These are phyloP conservation scores for Gryganskiella cystojenkinii DNA, from an alignment of 192 early-diverging fungal species.

Conservation along the genomic window DNA sequence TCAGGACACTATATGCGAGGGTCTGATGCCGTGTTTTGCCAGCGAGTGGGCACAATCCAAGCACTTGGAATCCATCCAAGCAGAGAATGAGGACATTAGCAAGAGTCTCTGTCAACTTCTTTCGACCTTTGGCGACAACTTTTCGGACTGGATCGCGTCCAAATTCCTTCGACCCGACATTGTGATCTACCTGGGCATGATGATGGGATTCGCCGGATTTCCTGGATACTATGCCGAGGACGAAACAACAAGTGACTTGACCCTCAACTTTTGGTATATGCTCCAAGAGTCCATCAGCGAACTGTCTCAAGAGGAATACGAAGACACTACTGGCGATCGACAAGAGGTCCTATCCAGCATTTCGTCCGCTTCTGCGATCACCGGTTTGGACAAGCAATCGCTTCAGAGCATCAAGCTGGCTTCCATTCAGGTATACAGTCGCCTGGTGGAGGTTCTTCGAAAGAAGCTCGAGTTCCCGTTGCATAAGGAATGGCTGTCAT, in stretches of 20 bases:
- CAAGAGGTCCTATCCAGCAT: conserved; percentile 26
- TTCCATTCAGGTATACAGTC: conserved; percentile 58
- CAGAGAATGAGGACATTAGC: conserved; percentile 62
- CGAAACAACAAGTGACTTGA: conserved; percentile 75
- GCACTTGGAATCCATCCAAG: conserved; percentile 52
- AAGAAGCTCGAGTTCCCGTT: conserved; percentile 68
- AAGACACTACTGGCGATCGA: conserved; percentile 21
- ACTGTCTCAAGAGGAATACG: conserved; percentile 35
- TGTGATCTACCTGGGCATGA: conserved; percentile 57
- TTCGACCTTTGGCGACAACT: conserved; percentile 67
- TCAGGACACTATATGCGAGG: conserved; percentile 54
- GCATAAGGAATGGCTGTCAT: conserved; percentile 61
- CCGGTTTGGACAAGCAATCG: conserved; percentile 32
- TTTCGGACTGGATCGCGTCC: conserved; percentile 59
- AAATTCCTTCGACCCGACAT: conserved; percentile 59
- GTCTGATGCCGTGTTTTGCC: conserved; percentile 58
- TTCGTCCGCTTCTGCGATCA: conserved; percentile 29
- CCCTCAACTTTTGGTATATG: conserved; percentile 79
- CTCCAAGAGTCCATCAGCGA: conserved; percentile 78
- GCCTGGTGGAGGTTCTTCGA: conserved; percentile 64
- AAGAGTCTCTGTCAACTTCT: conserved; percentile 61
- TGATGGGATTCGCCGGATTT: conserved; percentile 75
- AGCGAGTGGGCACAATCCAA: conserved; percentile 58
- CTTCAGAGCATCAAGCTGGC: conserved; percentile 50
- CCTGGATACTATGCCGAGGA: conserved; percentile 75